Percentiles rank a stretch among this genome's conserved stretches.
Conservation (phyloP, 306 rosid species). For the Vicia villosa region DNA sequence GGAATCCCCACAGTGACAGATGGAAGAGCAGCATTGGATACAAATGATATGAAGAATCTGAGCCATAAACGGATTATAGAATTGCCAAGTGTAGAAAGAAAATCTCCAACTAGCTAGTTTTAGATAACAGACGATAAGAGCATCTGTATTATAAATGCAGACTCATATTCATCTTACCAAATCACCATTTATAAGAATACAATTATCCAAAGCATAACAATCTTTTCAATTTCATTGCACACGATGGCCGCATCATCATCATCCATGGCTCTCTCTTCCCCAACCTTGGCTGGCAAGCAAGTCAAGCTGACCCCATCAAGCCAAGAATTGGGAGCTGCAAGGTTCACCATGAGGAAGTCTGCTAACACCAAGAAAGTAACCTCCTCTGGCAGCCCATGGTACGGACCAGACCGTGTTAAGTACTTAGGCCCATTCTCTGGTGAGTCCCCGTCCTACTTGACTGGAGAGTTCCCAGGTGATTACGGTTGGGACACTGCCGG, state of each 20-base stretch:
- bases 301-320: conserved; percentile 55
- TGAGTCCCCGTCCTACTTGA: no score
- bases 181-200: neutral
- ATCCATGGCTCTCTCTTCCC: conserved; percentile 49
- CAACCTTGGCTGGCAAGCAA: conserved; percentile 57
- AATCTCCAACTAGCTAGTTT: conserved; percentile 28
- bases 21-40: conserved; percentile 25
- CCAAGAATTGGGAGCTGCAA: conserved; percentile 31
- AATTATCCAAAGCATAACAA: neutral
- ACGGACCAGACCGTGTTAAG: no score
- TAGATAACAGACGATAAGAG: conserved; percentile 37
- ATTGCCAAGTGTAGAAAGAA: conserved; percentile 23
- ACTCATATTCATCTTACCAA: neutral
- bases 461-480: conserved; percentile 28
- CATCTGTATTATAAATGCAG: neutral
- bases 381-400: no score
- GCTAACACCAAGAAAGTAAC: no score
- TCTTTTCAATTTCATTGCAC: neutral
- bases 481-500: conserved; percentile 38
- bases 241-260: conserved; percentile 63
- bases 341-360: no score
- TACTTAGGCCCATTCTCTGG: no score
- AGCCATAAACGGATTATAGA: conserved; percentile 22
- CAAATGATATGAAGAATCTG: neutral
- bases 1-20: conserved; percentile 13